Percentiles rank a stretch among this genome's conserved stretches.
Evolutionary conservation across 306 rosid species (phyloP).

Genomic region (Quercus engelmannii): DNA sequence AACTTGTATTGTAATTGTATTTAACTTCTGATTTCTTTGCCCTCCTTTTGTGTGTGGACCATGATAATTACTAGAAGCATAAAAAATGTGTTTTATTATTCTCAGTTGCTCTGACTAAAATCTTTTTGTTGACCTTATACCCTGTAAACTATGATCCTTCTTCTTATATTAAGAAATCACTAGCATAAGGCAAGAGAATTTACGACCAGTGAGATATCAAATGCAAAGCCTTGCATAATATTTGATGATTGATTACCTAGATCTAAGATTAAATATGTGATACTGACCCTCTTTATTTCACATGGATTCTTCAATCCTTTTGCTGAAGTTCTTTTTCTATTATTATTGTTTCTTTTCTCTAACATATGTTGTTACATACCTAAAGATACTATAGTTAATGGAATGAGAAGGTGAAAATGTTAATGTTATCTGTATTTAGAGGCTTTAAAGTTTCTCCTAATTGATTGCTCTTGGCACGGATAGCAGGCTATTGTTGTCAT

Average conservation of each 20-base stretch:
- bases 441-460: neutral
- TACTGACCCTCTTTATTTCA: too few species aligned
- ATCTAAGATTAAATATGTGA: too few species aligned
- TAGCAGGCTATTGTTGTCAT: too few species aligned
- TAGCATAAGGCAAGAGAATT: neutral
- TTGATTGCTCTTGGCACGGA: too few species aligned
- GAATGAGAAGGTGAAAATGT: too few species aligned
- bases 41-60: neutral
- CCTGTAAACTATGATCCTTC: neutral
- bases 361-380: neutral
- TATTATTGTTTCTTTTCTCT: neutral
- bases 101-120: neutral
- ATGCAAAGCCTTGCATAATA: neutral
- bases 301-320: too few species aligned
- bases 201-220: neutral
- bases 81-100: neutral
- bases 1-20: neutral
- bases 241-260: neutral
- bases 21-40: neutral
- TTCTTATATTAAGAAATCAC: neutral
- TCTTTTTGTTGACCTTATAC: neutral
- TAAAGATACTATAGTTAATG: neutral
- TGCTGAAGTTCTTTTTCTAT: too few species aligned
- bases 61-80: neutral
- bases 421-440: neutral